Evolutionary conservation across 2,329 filamentous ascomycete species (phyloP), one percentile per base, ranked within the genome.

Genomic region (Fusarium keratoplasticum): DNA sequence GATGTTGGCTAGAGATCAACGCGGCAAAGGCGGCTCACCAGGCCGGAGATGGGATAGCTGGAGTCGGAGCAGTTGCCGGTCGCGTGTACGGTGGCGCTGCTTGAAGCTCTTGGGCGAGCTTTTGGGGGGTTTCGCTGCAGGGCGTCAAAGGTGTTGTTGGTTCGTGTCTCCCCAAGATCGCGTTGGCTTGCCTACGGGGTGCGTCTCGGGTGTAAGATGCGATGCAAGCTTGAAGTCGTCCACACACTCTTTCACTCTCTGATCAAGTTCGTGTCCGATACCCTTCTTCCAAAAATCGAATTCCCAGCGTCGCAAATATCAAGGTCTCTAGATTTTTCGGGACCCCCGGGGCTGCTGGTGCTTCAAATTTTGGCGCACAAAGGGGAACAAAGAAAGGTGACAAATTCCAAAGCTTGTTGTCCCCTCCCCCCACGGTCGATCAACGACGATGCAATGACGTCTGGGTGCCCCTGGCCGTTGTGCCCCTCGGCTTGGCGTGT

Each of bases 1-100:
- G 58, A 57, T 14, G 61, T 69, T 55, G 64, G 42, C 42, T 47
- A 33, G 64, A 47, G 52, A 70, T 62, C 60, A 70, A 66, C 69
- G 66, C 66, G 69, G 69, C 60, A 74, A 74, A 54, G 62, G 71
- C 67, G 64, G 64, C 35, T 58, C 64, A 58, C 69, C 52, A 60
- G 35, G 16, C 44, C 47, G 61, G 62, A 64, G 66, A 52, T 72
- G 61, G 68, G 54, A 70, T 55, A 42, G 55, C 57, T 62, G 52
- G 10, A 29, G 29, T 47, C 36, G 52, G 50, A 58, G 31, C 16
- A 57, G 27, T 44, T 64, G 36, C 50, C 33, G 22, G 50, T 62
- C 59, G 64, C 58, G 64, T 64, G 64, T 67, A 22, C 29, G 36
- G 64, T 67, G 70, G 64, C 54, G 47, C 6, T n/a, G 44, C 16